Evolutionary conservation across 441 rosid species (phyloP), one percentile per base, ranked within the genome.

Genomic region (Adansonia madagascariensis): DNA sequence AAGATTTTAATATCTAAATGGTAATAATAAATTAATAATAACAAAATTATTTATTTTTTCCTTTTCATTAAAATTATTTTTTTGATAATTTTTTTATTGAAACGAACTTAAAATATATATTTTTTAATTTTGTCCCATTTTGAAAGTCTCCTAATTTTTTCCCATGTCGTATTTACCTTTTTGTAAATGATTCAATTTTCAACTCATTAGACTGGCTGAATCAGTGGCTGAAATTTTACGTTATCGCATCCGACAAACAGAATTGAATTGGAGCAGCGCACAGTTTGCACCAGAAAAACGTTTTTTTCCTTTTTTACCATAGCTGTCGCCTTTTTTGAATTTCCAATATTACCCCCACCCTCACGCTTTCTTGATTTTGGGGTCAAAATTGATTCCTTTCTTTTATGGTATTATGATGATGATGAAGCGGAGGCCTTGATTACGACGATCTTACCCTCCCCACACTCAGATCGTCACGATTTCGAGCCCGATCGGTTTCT

Each of bases 381-480:
- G 71, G 71, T 77, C 35, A 77, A 62, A 61, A 14, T 76, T 10
- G 76, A 61, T 73, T 73, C 67, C 55, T 70, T 27, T 50, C 52
- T 22, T 70, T 11, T 44, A 6, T 17, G 18, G 18, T 22, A 17
- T 53, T 52, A 57, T 56, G 27, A 56, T 20, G 62, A 57, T 65
- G 31, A 27, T 27, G 31, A 27, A 43, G 15, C 64, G 35, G 59
- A 22, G 43, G 27, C 56, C 72, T 62, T 35, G 68, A 77, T 77
- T 75, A 35, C 44, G 79, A 55, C 83, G 69, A 73, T 83, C 79
- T 41, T 66, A 20, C 75, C 63, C 61, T 27, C 47, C 53, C 46
- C 39, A 50, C 62, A 0, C 62, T 62, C 46, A 49, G 70, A 64
- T 76, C 77, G 74, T 70, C 77, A 17, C 2, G 10, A 62, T 67